Conservation (phyloP, 192 early-diverging fungal species). For the Coemansia sp. region DNA sequence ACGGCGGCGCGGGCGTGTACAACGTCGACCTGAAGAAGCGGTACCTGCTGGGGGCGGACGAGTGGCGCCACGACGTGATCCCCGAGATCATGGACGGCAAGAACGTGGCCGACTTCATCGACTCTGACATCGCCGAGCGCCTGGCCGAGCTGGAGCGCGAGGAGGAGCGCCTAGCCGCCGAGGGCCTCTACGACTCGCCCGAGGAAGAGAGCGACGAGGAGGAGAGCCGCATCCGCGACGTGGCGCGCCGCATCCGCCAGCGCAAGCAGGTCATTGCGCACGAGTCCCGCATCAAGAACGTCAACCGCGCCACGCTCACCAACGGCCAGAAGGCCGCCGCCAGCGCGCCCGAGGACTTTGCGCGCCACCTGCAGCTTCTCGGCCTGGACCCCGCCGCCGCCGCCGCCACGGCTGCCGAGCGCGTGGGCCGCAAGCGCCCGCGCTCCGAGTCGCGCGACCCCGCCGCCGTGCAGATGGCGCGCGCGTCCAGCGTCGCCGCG, state of each 20-base stretch:
- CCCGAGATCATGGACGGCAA: slow-evolving; percentile 99
- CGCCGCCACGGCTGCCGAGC: slow-evolving; percentile 49
- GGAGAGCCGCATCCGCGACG: slow-evolving; percentile 69
- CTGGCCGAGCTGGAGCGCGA: slow-evolving; percentile 93
- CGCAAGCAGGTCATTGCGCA: slow-evolving; percentile 80
- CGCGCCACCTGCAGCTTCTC: slow-evolving; percentile 62
- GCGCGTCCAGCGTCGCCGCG: slow-evolving; percentile 57
- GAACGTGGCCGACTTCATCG: slow-evolving; percentile 98
- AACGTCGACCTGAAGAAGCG: slow-evolving; percentile 91
- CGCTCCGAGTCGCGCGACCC: slow-evolving; percentile 63
- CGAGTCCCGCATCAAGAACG: slow-evolving; percentile 74
- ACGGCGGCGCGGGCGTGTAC: slow-evolving; percentile 95
- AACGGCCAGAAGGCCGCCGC: slow-evolving; percentile 35
- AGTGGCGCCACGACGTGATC: slow-evolving; percentile 96
- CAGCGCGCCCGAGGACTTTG: slow-evolving; percentile 57
- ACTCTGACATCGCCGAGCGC: slow-evolving; percentile 94
- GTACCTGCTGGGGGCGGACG: slow-evolving; percentile 76
- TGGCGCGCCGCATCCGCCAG: slow-evolving; percentile 76
- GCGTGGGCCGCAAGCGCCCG: slow-evolving; percentile 71
- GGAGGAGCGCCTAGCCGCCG: slow-evolving; percentile 89
- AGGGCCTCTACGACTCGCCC: slow-evolving; percentile 87
- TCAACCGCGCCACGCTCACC: slow-evolving; percentile 69
- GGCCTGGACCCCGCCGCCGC: slow-evolving; percentile 67
- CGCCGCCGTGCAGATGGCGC: slow-evolving; percentile 58
- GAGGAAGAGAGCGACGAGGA: slow-evolving; percentile 66